Conservation (phyloP, 371 early-diverging fungal species). For the Batkoa obscura region DNA sequence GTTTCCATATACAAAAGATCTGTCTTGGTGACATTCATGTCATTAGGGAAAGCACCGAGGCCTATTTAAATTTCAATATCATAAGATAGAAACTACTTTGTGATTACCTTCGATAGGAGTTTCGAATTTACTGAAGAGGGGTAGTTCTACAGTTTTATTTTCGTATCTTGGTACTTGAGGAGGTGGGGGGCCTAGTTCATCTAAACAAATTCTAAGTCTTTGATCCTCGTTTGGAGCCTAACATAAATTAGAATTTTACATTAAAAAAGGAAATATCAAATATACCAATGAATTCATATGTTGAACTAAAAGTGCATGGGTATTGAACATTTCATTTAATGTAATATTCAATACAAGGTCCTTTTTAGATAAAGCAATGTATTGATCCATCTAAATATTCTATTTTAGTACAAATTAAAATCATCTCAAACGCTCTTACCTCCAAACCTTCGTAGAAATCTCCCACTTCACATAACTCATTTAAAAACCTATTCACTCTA, state of each 20-base stretch:
- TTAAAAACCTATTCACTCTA: conserved; percentile 67
- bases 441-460: conserved; percentile 89
- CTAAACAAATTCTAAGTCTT: conserved; percentile 53
- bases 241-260: background rate
- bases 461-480: conserved; percentile 79
- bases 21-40: conserved; percentile 70
- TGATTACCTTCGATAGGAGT: conserved; percentile 68
- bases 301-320: conserved; percentile 61
- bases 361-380: conserved; percentile 82
- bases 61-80: background rate
- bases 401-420: background rate
- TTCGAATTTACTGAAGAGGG: conserved; percentile 83
- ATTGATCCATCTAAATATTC: conserved; percentile 68
- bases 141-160: conserved; percentile 61
- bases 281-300: conserved; percentile 51
- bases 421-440: conserved; percentile 19
- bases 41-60: conserved; percentile 12
- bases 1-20: conserved; percentile 91
- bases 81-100: conserved; percentile 14
- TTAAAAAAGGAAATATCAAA: no score
- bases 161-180: conserved; percentile 63
- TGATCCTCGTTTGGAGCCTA: conserved; percentile 56
- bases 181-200: conserved; percentile 60
- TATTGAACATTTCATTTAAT: conserved; percentile 82
- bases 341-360: conserved; percentile 72